Base-by-base conservation (phyloP, 768 basidiomycete genomes). In the Cantharellus anzutake region DNA sequence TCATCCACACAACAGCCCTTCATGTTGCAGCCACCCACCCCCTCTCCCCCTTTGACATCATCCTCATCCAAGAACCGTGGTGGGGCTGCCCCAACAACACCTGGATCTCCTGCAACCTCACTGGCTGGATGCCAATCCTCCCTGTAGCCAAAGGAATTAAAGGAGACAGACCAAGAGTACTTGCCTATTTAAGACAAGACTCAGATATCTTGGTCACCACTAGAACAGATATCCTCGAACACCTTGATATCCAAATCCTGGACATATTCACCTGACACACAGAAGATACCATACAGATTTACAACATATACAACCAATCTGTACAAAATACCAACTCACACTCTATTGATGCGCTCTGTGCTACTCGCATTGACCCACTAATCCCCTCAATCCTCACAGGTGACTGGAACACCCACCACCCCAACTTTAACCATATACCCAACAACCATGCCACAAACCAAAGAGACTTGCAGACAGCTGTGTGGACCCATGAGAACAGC, bases 351-450 rank as follows among this genome's bases (percentile, higher is more conserved):
- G 35, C 42, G 3, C 42, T 60, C 41, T 35, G 37, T 44, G 2
- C n/a, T 35, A 34, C 41, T 39, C 50, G 5, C 4, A 57, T 60
- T 2, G 41, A 59, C 2, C 7, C 35, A 7, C 5, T 37, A 29
- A 61, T 51, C 2, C 60, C 60, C 5, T 42, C 42, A 1, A 61
- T 61, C 59, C 39, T 61, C 42, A 60, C 58, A 14, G 59, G 59
- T 3, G 60, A 61, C 58, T 61, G 58, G 60, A 60, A 61, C 34
- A 20, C 52, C 11, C 59, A 60, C 41, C 60, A 61, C 57, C 60
- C 60, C 35, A 1, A 60, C 41, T 41, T 41, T 42, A 38, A 40
- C 59, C 20, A 42, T 20, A 38, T 7, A 48, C 20, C 48, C 20
- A 7, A 7, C 44, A 7, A 48, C 44, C 44, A 48, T 7, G 40